Conservation (phyloP, 1,284 basidiomycete genomes). For the Malassezia psittaci region DNA sequence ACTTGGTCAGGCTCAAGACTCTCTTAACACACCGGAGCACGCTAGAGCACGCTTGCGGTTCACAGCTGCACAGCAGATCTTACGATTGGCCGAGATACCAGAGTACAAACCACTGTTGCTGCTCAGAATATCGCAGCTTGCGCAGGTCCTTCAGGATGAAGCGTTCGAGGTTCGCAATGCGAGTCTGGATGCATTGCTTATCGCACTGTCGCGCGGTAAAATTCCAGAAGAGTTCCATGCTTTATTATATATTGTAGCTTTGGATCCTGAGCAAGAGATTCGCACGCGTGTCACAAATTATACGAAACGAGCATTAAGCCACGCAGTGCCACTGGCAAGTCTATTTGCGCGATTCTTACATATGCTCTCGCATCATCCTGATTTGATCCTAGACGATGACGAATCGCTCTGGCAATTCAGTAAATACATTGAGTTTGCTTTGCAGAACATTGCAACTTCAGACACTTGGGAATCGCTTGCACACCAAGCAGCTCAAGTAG, state of each 20-base stretch:
- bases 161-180: conserved; percentile 71
- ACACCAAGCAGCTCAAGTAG: conserved; percentile 49
- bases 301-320: conserved; percentile 8
- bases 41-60: conserved; percentile 56
- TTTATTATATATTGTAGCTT: conserved; percentile 74
- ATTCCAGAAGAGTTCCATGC: conserved; percentile 67
- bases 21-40: conserved; percentile 23
- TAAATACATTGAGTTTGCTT: conserved; percentile 72
- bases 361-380: conserved; percentile 83
- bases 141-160: conserved; percentile 70
- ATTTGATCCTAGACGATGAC: conserved; percentile 66
- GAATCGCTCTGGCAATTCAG: conserved; percentile 55
- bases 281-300: conserved; percentile 25
- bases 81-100: conserved; percentile 65
- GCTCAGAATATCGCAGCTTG: conserved; percentile 54
- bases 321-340: conserved; percentile 55
- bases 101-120: conserved; percentile 55
- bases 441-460: conserved; percentile 62
- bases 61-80: conserved; percentile 66
- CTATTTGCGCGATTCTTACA: conserved; percentile 76
- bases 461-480: conserved; percentile 66
- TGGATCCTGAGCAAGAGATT: conserved; percentile 67
- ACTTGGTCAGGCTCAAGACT: conserved; percentile 24
- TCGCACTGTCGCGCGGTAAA: conserved; percentile 57
- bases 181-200: conserved; percentile 67